Base-by-base conservation (phyloP, 768 basidiomycete species). In the Rhodotorula diobovata region DNA sequence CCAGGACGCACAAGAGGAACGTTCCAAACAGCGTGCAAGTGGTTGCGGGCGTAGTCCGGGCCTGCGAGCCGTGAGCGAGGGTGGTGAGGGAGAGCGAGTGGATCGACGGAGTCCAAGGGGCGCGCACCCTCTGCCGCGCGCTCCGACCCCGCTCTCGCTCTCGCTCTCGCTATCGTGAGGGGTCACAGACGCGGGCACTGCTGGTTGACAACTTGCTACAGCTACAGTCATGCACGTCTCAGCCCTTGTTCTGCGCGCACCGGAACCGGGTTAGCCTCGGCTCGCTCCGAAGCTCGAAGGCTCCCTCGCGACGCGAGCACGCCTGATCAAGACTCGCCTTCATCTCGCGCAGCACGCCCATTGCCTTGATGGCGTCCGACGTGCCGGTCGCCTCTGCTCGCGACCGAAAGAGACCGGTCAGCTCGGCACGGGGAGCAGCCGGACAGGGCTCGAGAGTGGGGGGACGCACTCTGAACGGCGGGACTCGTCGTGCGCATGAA, bases 401-500 rank as follows among this genome's bases (percentile, higher is more conserved):
- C n/a, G n/a, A n/a, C n/a, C n/a, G 16, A 20, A 37, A 56, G 18
- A 21, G 35, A 18, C 18, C 10, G 30, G 23, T 37, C 53, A 50
- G 48, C 10, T 4, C 20, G 23, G 45, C 20, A 10, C 20, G n/a
- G n/a, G n/a, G 23, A 21, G 48, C 25, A 25, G 1, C 1, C 30
- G 12, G 14, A 14, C 23, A 25, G 14, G 21, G 39, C 4, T 39
- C n/a, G 18, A 30, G 64, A 30, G 66, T n/a, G 30, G 41, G 21
- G 53, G 54, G 45, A n/a, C 14, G 83, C 87, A 70, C 75, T 91
- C 91, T 83, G 83, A 45, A 93, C 86, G 11, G 86, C 83, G 10
- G 84, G 82, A 71, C 82, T 86, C 10, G 84, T 81, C 20, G 93
- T 81, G 28, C 93, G 85, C 91, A 96, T 93, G 80, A 97, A 97